Percentiles rank a stretch among this genome's conserved stretches.
phyloP scores from a whole-genome alignment of 768 basidiomycete genomes.

The Mycena epipterygia region DNA sequence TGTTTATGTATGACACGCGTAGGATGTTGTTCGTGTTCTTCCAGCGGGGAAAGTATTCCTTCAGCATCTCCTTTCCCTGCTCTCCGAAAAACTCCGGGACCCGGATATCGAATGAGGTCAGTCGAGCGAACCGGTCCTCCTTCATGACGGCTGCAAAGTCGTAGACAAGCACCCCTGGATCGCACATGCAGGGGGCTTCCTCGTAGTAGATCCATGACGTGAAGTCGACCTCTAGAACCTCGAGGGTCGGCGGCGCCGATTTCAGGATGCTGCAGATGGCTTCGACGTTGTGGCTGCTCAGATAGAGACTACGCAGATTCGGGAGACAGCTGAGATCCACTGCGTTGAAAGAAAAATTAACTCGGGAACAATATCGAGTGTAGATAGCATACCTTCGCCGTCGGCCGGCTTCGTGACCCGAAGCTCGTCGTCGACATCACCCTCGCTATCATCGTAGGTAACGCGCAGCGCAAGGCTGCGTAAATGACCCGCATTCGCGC shows the following conservation, averaged over 20 bases:
- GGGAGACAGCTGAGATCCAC: conserved; percentile 18
- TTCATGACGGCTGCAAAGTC: background rate
- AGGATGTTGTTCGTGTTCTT: background rate
- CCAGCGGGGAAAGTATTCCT: background rate
- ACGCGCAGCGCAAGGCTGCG: background rate
- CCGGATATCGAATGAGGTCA: background rate
- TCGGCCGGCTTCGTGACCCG: background rate
- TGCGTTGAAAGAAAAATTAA: background rate
- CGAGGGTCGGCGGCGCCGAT: background rate
- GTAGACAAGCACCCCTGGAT: background rate
- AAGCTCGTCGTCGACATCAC: background rate
- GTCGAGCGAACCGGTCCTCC: background rate
- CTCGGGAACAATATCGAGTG: background rate
- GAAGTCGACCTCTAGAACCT: background rate
- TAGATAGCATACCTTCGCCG: conserved; percentile 5
- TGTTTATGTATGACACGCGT: background rate
- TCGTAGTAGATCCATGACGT: background rate
- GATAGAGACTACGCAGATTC: conserved; percentile 1
- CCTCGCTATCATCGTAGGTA: conserved; percentile 14
- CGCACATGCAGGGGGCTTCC: background rate
- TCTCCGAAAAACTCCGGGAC: conserved; percentile 3
- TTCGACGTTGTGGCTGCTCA: background rate
- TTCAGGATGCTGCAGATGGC: background rate
- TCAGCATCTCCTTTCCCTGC: background rate
- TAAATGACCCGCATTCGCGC: background rate